phyloP scores from a whole-genome alignment of 352 stramenopile genomes.

The Stramenopiles sp. region DNA sequence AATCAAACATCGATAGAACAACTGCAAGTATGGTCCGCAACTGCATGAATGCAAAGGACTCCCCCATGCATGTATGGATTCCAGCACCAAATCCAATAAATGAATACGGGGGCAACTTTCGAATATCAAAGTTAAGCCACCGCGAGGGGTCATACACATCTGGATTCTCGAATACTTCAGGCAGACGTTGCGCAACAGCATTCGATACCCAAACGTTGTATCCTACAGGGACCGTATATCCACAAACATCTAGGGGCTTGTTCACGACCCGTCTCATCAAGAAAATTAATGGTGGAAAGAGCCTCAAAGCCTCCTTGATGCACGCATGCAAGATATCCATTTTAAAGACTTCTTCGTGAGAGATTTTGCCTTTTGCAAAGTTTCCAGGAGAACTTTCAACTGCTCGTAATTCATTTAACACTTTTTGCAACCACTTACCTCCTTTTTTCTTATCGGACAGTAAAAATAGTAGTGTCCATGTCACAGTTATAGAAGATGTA shows the following conservation, averaged over 20 bases:
- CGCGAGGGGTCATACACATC: constrained; percentile 61
- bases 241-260: constrained; percentile 31
- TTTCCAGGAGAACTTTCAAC: not conserved
- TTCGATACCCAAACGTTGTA: constrained; percentile 62
- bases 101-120: constrained; percentile 32
- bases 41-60: constrained; percentile 74
- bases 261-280: constrained; percentile 63
- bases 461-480: constrained; percentile 61
- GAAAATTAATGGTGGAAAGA: constrained; percentile 73
- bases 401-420: constrained; percentile 26
- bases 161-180: constrained; percentile 35
- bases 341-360: constrained; percentile 45
- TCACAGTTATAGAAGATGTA: constrained; percentile 66
- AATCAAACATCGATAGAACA: constrained; percentile 60
- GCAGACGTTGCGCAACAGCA: constrained; percentile 38
- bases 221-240: constrained; percentile 60
- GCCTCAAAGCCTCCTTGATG: constrained; percentile 62
- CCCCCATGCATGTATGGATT: constrained; percentile 73
- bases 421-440: constrained; percentile 41
- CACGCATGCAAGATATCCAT: constrained; percentile 62
- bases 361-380: constrained; percentile 9
- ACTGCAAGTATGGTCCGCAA: constrained; percentile 73
- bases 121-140: constrained; percentile 40
- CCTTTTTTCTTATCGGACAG: constrained; percentile 38
- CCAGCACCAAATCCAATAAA: constrained; percentile 72